Conservation (phyloP, 108 stramenopile genomes). For the Skeletonema tropicum region DNA sequence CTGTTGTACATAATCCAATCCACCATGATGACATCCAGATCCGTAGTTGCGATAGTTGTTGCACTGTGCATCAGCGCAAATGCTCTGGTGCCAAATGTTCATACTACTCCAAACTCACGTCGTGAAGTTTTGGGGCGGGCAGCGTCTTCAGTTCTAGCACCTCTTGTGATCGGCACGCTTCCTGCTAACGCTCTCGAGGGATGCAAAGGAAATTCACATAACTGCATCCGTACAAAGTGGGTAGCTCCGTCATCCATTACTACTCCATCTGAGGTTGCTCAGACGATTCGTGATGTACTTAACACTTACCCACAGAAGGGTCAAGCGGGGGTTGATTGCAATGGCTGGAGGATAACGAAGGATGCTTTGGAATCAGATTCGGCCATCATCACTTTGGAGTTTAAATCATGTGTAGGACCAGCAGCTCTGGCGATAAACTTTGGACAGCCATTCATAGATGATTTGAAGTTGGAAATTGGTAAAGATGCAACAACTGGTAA, state of each 20-base stretch:
- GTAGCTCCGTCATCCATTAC: conserved; percentile 59
- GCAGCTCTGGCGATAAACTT: conserved; percentile 41
- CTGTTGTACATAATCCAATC: too few species aligned
- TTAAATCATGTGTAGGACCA: conserved; percentile 42
- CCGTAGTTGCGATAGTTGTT: not conserved
- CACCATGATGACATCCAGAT: not conserved
- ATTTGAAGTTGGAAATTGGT: conserved; percentile 31
- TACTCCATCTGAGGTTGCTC: not conserved
- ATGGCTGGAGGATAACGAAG: conserved; percentile 30
- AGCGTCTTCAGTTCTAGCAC: not conserved
- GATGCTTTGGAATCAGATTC: conserved; percentile 13
- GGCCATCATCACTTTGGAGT: conserved; percentile 22
- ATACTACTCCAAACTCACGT: not conserved
- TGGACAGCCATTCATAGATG: conserved; percentile 39
- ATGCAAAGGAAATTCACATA: conserved; percentile 65
- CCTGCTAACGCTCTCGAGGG: conserved; percentile 65
- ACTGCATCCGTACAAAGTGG: conserved; percentile 79
- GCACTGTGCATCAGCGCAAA: not conserved
- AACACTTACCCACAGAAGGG: conserved; percentile 36
- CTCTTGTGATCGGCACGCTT: not conserved
- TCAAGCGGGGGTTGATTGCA: conserved; percentile 37
- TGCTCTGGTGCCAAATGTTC: not conserved
- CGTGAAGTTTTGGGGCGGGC: not conserved
- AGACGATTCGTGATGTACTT: conserved; percentile 17
- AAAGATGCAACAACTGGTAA: conserved; percentile 15